phyloP scores from a whole-genome alignment of 345 rosid genomes.

The Firmiana major region DNA sequence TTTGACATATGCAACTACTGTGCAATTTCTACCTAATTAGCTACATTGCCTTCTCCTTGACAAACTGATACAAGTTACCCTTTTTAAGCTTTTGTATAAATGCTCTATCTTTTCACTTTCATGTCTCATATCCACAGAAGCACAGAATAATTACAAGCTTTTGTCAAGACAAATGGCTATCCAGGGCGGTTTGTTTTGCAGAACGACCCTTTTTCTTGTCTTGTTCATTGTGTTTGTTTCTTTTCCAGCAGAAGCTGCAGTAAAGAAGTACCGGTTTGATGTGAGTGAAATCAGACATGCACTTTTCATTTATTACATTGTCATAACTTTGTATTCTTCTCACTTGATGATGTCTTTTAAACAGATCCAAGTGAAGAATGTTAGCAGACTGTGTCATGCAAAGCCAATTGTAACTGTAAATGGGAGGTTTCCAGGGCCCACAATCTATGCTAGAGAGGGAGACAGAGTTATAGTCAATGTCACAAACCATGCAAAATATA shows the following conservation, averaged over 20 bases:
- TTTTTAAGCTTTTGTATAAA: conserved; percentile 1
- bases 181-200: background rate
- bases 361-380: conserved; percentile 54
- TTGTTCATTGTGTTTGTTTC: conserved; percentile 20
- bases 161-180: conserved; percentile 15
- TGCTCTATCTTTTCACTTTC: background rate
- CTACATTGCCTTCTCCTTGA: background rate
- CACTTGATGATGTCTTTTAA: background rate
- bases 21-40: conserved; percentile 22
- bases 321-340: background rate
- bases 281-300: conserved; percentile 22
- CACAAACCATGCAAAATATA: conserved; percentile 50
- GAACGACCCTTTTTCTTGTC: conserved; percentile 9
- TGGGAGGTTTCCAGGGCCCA: conserved; percentile 57
- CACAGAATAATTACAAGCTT: background rate
- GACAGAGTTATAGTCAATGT: conserved; percentile 50
- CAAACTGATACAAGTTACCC: background rate
- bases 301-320: background rate
- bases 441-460: conserved; percentile 51
- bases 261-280: conserved; percentile 41
- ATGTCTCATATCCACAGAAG: conserved; percentile 11
- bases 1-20: conserved; percentile 11
- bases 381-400: conserved; percentile 56
- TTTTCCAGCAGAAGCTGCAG: conserved; percentile 32
- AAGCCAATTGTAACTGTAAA: conserved; percentile 60